Evolutionary conservation across 2,329 filamentous ascomycete genomes (phyloP).

Genomic region (Aspergillus sp.): DNA sequence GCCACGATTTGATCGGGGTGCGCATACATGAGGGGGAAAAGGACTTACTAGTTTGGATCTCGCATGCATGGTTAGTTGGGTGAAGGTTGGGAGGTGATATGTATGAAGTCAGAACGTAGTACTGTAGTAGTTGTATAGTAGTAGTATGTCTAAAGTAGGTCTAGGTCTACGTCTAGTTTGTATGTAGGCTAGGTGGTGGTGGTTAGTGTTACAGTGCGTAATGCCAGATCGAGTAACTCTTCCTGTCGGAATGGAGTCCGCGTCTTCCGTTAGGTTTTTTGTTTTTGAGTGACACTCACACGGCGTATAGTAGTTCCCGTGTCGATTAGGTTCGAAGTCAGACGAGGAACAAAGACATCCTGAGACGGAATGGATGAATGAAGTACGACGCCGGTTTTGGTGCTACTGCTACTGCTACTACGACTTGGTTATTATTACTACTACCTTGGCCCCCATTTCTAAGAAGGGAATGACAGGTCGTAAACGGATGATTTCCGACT

Average conservation of each 20-base stretch:
- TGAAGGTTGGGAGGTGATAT: not conserved
- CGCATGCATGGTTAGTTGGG: not conserved
- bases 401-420: not conserved
- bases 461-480: not conserved
- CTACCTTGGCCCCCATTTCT: not conserved
- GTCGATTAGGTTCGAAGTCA: constrained; percentile 11
- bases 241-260: not conserved
- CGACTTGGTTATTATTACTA: no score
- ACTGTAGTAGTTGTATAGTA: no score
- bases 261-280: not conserved
- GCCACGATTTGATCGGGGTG: not conserved
- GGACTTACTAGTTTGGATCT: not conserved
- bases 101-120: no score
- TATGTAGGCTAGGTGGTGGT: no score
- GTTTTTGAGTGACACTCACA: not conserved
- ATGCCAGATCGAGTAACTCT: constrained; percentile 1
- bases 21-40: not conserved
- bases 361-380: not conserved
- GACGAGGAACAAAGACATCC: not conserved
- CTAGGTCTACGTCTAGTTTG: no score
- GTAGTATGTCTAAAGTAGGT: no score
- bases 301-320: not conserved
- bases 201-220: not conserved
- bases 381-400: not conserved
- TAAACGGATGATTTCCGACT: not conserved